Base-by-base conservation (phyloP, 805 yeast species). In the Candida ascalaphidarum region DNA sequence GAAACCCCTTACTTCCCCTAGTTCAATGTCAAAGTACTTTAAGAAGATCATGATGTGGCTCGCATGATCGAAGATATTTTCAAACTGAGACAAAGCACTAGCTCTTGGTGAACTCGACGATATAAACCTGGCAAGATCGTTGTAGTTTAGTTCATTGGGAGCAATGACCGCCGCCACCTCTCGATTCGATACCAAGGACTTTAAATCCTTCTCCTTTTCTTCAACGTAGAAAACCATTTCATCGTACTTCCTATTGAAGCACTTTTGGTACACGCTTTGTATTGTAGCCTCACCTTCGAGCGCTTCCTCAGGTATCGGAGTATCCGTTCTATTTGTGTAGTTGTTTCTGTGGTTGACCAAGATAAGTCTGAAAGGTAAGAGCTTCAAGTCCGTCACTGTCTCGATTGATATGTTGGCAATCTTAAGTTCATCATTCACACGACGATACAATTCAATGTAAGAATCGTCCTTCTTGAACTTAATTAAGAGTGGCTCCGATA, bases 331-430 rank as follows among this genome's bases (percentile, higher is more conserved):
- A 27, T 71, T 54, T 0, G 96, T 81, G 35, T 68, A 71, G 49
- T 84, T 83, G 38, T 77, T 72, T 27, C 95, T 66, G 41, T 70
- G 73, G 10, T 68, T 71, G 58, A 83, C 64, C 14, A 68, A 55
- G 77, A 92, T 74, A 35, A 81, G 68, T 31, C 79, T 61, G 24
- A 79, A 65, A 1, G 61, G 61, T 11, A 42, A 34, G 7, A 23
- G 19, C 3, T 26, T 30, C 19, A 16, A 21, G 11, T 26, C 27
- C 23, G 4, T 18, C 17, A 12, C 20, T 8, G 29, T 28, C 10
- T 30, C 35, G 3, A 25, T 11, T 4, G 29, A 6, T 2, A 15
- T 12, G 12, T 26, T 28, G 8, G 35, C 36, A 20, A 29, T 31
- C 4, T 22, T 25, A 14, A 52, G 46, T 10, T 56, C 35, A 1